Evolutionary conservation across 2,329 filamentous ascomycete genomes (phyloP).

Genomic region (Zymoseptoria crescenta): DNA sequence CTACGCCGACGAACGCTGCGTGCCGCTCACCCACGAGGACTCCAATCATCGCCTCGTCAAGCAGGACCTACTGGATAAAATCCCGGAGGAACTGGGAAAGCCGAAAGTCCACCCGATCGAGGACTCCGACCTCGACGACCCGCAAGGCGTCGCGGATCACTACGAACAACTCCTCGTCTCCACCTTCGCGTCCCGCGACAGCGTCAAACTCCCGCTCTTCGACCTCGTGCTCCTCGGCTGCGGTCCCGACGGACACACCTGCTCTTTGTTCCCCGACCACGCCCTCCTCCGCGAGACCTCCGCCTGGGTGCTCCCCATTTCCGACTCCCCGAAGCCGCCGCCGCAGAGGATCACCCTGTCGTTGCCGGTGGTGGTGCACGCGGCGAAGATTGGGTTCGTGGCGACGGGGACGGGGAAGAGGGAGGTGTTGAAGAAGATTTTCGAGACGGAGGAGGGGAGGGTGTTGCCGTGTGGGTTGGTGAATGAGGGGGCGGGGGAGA

Average conservation of each 20-base stretch:
- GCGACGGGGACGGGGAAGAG: constrained; percentile 85
- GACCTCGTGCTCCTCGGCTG: constrained; percentile 89
- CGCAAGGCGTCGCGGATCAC: constrained; percentile 84
- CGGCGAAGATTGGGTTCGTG: constrained; percentile 80
- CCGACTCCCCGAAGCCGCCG: constrained; percentile 91
- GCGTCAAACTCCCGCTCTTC: constrained; percentile 89
- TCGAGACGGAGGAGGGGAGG: constrained; percentile 64
- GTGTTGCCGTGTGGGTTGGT: constrained; percentile 79
- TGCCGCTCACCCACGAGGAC: constrained; percentile 83
- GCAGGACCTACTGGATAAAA: constrained; percentile 78
- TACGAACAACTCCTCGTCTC: constrained; percentile 84
- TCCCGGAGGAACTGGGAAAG: constrained; percentile 57
- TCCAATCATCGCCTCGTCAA: constrained; percentile 91
- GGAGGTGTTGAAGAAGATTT: constrained; percentile 86
- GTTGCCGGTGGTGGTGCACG: constrained; percentile 81
- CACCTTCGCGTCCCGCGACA: constrained; percentile 85
- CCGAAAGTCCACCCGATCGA: constrained; percentile 78
- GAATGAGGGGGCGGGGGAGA: constrained; percentile 74
- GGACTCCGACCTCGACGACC: constrained; percentile 58
- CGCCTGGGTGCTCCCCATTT: constrained; percentile 87
- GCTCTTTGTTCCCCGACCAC: constrained; percentile 89
- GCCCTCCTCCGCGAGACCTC: constrained; percentile 74
- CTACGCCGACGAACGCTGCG: constrained; percentile 94
- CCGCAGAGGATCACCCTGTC: constrained; percentile 85
- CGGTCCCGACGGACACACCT: constrained; percentile 94